Base-by-base conservation (phyloP, 305 asterid species). In the Fraxinus angustifolia region DNA sequence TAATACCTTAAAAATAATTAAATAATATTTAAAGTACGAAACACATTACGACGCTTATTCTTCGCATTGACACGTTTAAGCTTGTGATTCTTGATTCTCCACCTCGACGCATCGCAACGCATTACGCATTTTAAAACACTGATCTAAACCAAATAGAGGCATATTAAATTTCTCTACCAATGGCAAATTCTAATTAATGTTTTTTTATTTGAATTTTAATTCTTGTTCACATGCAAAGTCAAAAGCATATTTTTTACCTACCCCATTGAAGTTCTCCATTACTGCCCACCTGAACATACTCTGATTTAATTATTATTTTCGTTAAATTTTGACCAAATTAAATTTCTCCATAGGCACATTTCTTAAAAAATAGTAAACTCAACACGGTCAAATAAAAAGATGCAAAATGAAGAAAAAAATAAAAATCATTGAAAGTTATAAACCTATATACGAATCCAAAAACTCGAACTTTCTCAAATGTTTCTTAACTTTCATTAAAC, bases 381-480 rank as follows among this genome's bases (percentile, higher is more conserved):
- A 81, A 86, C 42, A 17, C 53, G 75, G 68, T 34, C 76, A 26
- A 35, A 73, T 73, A 28, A 48, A 72, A n/a, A 34, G 34, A 62
- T n/a, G 26, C 0, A 45, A 31, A 31, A 31, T 31, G 34, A 31
- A 2, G 34, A 31, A 30, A 30, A 30, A 30, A 30, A 30, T 23
- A 23, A 23, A 30, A 30, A 30, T 31, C 14, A 10, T 42, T 42
- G 50, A 10, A 42, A 42, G 1, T 42, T 10, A 36, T 36, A 36
- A 36, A 36, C 10, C 10, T 8, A 36, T 7, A 6, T 36, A 36
- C 42, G 42, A 36, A 36, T 36, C 42, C 42, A 36, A 35, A 35
- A 6, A 6, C 0, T 40, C 48, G 3, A 40, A 40, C 14, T 40
- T 1, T 40, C 3, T 40, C 48, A 36, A 40, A 8, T 40, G 14